Percentiles rank a stretch among this genome's conserved stretches.
These are phyloP conservation scores for Apiospora aurea DNA, from an alignment of 2,329 filamentous ascomycete species.

Conservation along the genomic window DNA sequence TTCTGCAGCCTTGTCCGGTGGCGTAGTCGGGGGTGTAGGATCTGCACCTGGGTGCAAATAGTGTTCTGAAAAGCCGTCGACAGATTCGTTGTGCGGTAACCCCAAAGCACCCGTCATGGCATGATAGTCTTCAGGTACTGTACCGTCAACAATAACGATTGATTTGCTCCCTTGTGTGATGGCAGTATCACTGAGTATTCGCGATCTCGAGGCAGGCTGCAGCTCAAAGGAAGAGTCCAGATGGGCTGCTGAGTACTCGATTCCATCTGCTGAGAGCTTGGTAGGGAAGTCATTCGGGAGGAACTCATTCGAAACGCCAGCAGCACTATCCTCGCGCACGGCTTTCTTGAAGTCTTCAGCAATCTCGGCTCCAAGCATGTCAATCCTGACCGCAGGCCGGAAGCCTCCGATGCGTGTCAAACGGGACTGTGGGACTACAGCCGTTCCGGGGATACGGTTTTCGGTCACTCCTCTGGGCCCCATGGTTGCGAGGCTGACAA, in stretches of 20 bases:
- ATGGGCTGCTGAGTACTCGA: slow-evolving; percentile 53
- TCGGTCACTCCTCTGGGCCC: slow-evolving; percentile 61
- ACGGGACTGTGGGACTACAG: slow-evolving; percentile 64
- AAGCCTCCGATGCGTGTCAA: slow-evolving; percentile 49
- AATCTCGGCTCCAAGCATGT: slow-evolving; percentile 80
- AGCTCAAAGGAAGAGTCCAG: slow-evolving; percentile 52
- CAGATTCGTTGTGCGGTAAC: slow-evolving; percentile 49
- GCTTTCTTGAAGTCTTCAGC: slow-evolving; percentile 81
- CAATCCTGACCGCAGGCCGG: slow-evolving; percentile 71
- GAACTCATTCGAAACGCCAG: slow-evolving; percentile 41
- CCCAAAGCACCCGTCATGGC: slow-evolving; percentile 59
- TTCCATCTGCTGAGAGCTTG: slow-evolving; percentile 40
- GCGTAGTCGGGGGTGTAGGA: slow-evolving; percentile 68
- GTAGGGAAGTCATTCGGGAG: slow-evolving; percentile 33
- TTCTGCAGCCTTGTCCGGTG: slow-evolving; percentile 48
- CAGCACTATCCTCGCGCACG: slow-evolving; percentile 68
- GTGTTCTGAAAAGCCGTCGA: slow-evolving; percentile 61
- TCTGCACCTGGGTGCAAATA: slow-evolving; percentile 57
- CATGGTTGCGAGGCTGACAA: slow-evolving; percentile 56
- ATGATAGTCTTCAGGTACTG: slow-evolving; percentile 56
- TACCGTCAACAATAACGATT: slow-evolving; percentile 85
- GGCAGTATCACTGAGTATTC: slow-evolving; percentile 60
- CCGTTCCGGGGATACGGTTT: slow-evolving; percentile 66
- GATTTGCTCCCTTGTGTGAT: slow-evolving; percentile 87
- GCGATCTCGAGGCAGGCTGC: slow-evolving; percentile 41